These are phyloP conservation scores for Fusarium sp. DNA, from an alignment of 2,329 filamentous ascomycete species.

Conservation along the genomic window DNA sequence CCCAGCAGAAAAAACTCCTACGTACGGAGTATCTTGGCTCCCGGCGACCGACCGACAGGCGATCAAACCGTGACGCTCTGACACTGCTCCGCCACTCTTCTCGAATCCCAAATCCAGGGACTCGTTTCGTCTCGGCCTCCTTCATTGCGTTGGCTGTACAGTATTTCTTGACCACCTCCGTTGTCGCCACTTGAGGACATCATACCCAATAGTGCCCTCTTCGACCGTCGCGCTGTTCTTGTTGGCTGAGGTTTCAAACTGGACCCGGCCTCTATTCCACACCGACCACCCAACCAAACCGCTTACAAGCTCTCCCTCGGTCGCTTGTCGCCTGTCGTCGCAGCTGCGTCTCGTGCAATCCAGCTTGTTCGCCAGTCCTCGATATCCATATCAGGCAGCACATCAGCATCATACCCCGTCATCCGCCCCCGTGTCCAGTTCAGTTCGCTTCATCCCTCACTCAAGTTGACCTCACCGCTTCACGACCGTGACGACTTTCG, in stretches of 20 bases:
- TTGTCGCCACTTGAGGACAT: constrained; percentile 16
- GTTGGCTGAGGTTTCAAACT: constrained; percentile 28
- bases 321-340: neutral
- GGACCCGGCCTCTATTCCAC: neutral
- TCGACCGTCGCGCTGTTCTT: constrained; percentile 13
- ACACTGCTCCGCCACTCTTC: constrained; percentile 37
- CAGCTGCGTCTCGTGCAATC: constrained; percentile 7
- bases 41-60: constrained; percentile 15
- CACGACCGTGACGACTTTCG: constrained; percentile 34
- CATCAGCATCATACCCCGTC: constrained; percentile 1
- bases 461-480: constrained; percentile 31
- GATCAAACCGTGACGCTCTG: constrained; percentile 32
- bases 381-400: constrained; percentile 15
- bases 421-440: constrained; percentile 6
- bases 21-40: constrained; percentile 8
- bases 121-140: constrained; percentile 32
- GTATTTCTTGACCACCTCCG: constrained; percentile 9
- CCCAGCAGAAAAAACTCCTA: neutral
- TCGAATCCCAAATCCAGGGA: constrained; percentile 1
- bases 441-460: constrained; percentile 10
- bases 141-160: constrained; percentile 36
- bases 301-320: constrained; percentile 6
- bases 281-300: constrained; percentile 18
- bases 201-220: neutral
- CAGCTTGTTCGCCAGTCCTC: neutral